phyloP scores from a whole-genome alignment of 805 yeast genomes.

The Candida yuanshanica region DNA sequence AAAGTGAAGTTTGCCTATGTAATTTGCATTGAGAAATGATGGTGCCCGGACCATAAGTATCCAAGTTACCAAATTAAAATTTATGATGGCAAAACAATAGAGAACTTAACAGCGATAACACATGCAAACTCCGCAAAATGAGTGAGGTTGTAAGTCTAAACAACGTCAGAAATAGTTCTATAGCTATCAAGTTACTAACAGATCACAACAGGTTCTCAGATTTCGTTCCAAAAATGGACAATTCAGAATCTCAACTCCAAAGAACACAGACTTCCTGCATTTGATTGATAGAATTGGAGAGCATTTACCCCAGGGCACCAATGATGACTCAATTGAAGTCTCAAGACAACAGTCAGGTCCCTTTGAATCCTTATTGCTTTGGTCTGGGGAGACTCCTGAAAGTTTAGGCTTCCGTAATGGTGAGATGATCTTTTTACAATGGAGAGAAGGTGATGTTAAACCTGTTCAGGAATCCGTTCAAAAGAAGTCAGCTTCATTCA shows the following conservation, averaged over 20 bases:
- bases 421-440: slow-evolving; percentile 37
- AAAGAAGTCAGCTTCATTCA: neutral
- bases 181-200: neutral
- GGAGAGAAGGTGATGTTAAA: neutral
- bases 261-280: neutral
- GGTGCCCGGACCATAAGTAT: neutral
- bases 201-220: neutral
- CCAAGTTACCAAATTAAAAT: neutral
- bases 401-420: slow-evolving; percentile 43
- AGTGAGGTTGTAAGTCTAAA: neutral
- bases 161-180: neutral
- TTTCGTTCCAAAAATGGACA: neutral
- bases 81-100: neutral
- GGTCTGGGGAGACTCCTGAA: slow-evolving; percentile 26
- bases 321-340: neutral
- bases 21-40: too few relatives aligned
- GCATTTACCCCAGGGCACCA: neutral
- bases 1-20: too few relatives aligned
- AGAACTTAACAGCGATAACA: neutral
- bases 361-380: slow-evolving; percentile 20
- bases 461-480: neutral
- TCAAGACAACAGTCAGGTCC: slow-evolving; percentile 20
- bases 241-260: neutral
- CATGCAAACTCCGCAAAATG: neutral
- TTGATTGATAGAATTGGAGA: neutral